Conservation (phyloP, 176 grass and related monocot genomes). For the Oryza meridionalis region DNA sequence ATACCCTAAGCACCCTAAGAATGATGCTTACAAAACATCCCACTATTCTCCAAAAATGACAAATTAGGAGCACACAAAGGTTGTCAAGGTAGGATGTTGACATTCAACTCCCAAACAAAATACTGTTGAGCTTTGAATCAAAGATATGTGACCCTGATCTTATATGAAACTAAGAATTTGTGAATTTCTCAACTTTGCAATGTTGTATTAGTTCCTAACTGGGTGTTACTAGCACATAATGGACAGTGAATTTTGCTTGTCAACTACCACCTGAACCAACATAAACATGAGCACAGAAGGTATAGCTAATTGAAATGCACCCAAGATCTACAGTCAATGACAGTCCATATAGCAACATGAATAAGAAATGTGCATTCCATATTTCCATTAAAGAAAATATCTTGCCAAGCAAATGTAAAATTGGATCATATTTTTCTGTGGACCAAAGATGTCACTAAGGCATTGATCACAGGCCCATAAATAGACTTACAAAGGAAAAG, state of each 20-base stretch:
- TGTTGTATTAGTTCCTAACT: not conserved
- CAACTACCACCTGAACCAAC: slow-evolving; percentile 20
- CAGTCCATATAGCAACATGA: slow-evolving; percentile 13
- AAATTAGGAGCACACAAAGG: slow-evolving; percentile 21
- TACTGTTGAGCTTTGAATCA: not conserved
- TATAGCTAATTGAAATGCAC: slow-evolving; percentile 1
- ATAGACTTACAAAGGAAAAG: slow-evolving; percentile 10
- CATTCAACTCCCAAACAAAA: not conserved
- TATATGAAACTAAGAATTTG: too few relatives aligned
- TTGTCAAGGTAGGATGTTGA: not conserved
- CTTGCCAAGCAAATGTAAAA: not conserved
- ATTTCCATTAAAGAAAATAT: not conserved
- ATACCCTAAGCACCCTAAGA: slow-evolving; percentile 21
- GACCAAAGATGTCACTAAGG: slow-evolving; percentile 21
- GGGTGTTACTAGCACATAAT: not conserved
- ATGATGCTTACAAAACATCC: slow-evolving; percentile 8
- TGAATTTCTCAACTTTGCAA: not conserved
- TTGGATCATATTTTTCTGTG: not conserved
- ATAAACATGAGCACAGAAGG: not conserved
- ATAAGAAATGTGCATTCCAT: not conserved
- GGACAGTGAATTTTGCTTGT: not conserved
- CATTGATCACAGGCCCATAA: not conserved
- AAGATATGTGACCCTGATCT: too few relatives aligned
- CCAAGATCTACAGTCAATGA: not conserved
- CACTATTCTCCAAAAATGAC: not conserved